phyloP scores from a whole-genome alignment of 164 flowering plant genomes.

The Vitis amurensis region DNA sequence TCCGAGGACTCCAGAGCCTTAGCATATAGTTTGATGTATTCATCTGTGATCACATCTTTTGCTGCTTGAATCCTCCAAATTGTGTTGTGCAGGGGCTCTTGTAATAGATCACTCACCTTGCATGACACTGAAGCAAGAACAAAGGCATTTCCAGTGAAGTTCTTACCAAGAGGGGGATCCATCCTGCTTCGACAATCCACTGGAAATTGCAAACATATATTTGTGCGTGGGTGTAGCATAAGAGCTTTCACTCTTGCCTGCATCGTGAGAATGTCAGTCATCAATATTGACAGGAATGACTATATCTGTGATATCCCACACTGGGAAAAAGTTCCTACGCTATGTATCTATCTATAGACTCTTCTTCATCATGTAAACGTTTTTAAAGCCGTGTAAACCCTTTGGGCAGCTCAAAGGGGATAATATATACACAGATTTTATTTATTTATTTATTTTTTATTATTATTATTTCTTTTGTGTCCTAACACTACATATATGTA shows the following conservation, averaged over 20 bases:
- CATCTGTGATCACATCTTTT: slow-evolving; percentile 17
- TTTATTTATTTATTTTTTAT: too few relatives aligned
- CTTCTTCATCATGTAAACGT: too few relatives aligned
- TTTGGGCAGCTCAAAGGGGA: too few relatives aligned
- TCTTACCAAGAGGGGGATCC: slow-evolving; percentile 17
- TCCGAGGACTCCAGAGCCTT: slow-evolving; percentile 25
- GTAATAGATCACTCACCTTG: slow-evolving; percentile 13
- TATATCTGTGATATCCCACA: not conserved
- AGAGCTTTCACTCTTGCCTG: slow-evolving; percentile 32
- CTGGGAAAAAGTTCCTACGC: too few relatives aligned
- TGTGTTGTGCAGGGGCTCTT: slow-evolving; percentile 21
- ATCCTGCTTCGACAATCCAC: slow-evolving; percentile 20
- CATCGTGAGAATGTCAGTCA: not conserved
- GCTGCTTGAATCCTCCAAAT: slow-evolving; percentile 25
- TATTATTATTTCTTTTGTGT: too few relatives aligned
- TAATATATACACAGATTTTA: too few relatives aligned
- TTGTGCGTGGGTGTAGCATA: slow-evolving; percentile 15
- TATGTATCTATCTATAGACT: too few relatives aligned
- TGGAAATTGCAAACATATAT: slow-evolving; percentile 29
- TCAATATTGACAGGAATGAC: not conserved
- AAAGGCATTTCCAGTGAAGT: slow-evolving; percentile 32
- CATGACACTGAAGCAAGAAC: slow-evolving; percentile 28
- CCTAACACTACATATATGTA: too few relatives aligned
- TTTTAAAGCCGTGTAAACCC: too few relatives aligned
- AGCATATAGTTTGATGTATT: slow-evolving; percentile 17